Percentiles rank a stretch among this genome's conserved stretches.
Evolutionary conservation across 345 rosid species (phyloP).

Genomic region (Alliaria petiolata): DNA sequence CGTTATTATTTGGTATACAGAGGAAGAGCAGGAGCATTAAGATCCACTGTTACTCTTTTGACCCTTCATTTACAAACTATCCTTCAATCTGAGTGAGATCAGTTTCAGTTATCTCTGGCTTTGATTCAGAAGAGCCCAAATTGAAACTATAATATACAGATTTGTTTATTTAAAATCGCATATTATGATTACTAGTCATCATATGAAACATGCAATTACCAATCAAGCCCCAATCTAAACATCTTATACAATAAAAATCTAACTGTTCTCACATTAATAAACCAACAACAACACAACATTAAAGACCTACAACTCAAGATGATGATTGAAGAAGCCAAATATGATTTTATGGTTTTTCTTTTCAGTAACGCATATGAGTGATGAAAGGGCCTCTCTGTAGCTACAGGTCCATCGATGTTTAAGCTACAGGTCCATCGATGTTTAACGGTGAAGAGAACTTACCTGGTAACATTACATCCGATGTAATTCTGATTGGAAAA

Average conservation of each 20-base stretch:
- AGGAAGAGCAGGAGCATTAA: conserved; percentile 1
- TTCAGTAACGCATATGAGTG: conserved; percentile 2
- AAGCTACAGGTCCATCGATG: neutral
- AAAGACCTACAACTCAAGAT: conserved; percentile 10
- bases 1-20: neutral
- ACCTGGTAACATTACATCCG: conserved; percentile 10
- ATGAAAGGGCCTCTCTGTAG: conserved; percentile 10
- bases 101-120: conserved; percentile 7
- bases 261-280: neutral
- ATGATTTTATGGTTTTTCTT: neutral
- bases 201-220: neutral
- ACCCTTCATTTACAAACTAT: conserved; percentile 3
- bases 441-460: conserved; percentile 1
- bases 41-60: conserved; percentile 17
- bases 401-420: too few relatives aligned
- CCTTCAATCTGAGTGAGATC: neutral
- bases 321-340: neutral
- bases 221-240: too few relatives aligned
- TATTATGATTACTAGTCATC: neutral
- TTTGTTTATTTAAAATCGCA: neutral
- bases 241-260: too few relatives aligned
- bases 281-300: neutral
- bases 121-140: neutral
- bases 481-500: neutral
- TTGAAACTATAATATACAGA: neutral